These are phyloP conservation scores for Penicillium frequentans DNA, from an alignment of 2,329 filamentous ascomycete species.

Conservation along the genomic window DNA sequence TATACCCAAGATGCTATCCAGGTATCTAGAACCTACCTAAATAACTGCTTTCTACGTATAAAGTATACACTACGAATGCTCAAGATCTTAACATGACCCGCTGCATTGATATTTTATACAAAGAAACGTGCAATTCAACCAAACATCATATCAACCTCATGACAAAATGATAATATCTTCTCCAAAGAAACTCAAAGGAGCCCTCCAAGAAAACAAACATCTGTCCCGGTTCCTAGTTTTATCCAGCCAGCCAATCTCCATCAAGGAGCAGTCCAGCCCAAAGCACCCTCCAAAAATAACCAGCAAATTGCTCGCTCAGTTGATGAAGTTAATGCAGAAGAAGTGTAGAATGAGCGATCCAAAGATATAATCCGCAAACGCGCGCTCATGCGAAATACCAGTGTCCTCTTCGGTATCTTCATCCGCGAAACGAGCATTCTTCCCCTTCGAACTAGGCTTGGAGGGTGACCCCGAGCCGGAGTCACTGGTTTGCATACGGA, in stretches of 20 bases:
- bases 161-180: background rate
- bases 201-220: background rate
- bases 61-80: background rate
- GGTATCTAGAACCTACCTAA: background rate
- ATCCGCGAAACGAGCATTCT: slow-evolving; percentile 24
- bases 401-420: slow-evolving; percentile 22
- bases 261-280: background rate
- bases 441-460: slow-evolving; percentile 53
- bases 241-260: background rate
- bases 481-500: slow-evolving; percentile 86
- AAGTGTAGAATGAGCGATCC: slow-evolving; percentile 96
- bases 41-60: background rate
- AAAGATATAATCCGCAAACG: slow-evolving; percentile 94
- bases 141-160: background rate
- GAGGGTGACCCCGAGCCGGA: slow-evolving; percentile 46
- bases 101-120: slow-evolving; percentile 11
- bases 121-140: slow-evolving; percentile 5
- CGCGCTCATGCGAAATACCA: slow-evolving; percentile 50
- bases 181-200: background rate
- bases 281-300: background rate
- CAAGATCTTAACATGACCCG: background rate
- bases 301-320: slow-evolving; percentile 55
- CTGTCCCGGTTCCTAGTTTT: background rate
- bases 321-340: slow-evolving; percentile 99
- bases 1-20: background rate